Percentiles rank a stretch among this genome's conserved stretches.
phyloP scores from a whole-genome alignment of 139 green algal species.

The Trebouxia sp. region DNA sequence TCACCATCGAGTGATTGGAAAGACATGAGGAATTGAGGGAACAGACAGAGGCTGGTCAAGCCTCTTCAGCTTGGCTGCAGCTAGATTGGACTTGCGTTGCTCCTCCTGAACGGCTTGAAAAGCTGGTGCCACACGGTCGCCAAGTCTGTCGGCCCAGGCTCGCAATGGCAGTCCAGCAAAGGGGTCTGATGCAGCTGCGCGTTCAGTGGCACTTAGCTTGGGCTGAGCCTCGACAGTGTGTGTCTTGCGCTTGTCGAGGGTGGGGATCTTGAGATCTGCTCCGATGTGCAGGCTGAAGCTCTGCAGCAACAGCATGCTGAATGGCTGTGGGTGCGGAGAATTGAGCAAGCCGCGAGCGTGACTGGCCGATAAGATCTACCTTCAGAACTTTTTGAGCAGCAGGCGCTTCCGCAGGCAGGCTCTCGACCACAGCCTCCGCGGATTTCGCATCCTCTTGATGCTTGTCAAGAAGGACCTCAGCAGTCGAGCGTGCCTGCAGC shows the following conservation, averaged over 20 bases:
- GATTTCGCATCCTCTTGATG: neutral
- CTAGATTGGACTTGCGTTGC: neutral
- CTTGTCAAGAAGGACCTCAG: neutral
- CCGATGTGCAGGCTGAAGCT: conserved; percentile 56
- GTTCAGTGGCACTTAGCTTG: neutral
- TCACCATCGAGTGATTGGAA: conserved; percentile 57
- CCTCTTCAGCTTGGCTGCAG: neutral
- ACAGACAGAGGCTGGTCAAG: conserved; percentile 8
- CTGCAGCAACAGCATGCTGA: conserved; percentile 33
- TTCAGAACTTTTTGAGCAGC: neutral
- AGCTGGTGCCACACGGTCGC: conserved; percentile 34
- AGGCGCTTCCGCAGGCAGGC: neutral
- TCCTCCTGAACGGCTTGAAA: conserved; percentile 37
- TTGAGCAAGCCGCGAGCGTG: neutral
- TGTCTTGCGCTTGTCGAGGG: conserved; percentile 25
- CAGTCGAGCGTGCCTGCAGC: conserved; percentile 2
- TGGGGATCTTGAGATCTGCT: conserved; percentile 43
- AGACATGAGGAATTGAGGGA: conserved; percentile 45
- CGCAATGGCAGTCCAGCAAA: conserved; percentile 55
- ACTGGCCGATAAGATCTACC: neutral
- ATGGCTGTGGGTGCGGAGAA: too few species aligned
- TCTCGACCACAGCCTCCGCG: neutral
- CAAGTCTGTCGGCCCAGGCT: conserved; percentile 48
- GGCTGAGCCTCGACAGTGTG: conserved; percentile 5
- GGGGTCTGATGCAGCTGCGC: conserved; percentile 34